Evolutionary conservation across 2,329 filamentous ascomycete genomes (phyloP).

Genomic region (Myriosclerotinia scirpicola): DNA sequence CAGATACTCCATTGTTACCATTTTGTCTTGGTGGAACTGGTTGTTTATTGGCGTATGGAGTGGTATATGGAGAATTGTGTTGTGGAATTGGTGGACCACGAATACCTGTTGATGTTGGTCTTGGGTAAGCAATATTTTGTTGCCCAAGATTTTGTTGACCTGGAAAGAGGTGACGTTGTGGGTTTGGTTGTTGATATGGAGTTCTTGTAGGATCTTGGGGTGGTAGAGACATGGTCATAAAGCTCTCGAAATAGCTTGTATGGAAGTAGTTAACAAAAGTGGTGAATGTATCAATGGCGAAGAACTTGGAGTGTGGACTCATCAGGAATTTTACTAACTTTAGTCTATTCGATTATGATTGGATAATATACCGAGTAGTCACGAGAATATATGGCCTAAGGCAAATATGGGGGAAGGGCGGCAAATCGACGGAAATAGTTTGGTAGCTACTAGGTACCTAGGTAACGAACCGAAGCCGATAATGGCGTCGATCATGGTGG

Average conservation of each 20-base stretch:
- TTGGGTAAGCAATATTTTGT: constrained; percentile 32
- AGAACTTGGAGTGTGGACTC: constrained; percentile 23
- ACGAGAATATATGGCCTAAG: neutral
- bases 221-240: constrained; percentile 36
- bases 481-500: constrained; percentile 13
- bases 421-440: constrained; percentile 12
- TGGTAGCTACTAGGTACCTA: too few relatives aligned
- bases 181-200: constrained; percentile 25
- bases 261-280: constrained; percentile 23
- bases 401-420: neutral
- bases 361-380: neutral
- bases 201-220: constrained; percentile 33
- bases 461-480: too few relatives aligned
- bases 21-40: constrained; percentile 34
- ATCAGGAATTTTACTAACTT: constrained; percentile 24
- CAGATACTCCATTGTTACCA: constrained; percentile 35
- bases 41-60: constrained; percentile 36
- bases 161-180: constrained; percentile 28
- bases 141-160: constrained; percentile 33
- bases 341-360: constrained; percentile 14
- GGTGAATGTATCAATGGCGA: constrained; percentile 25
- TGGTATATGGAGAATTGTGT: constrained; percentile 39
- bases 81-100: constrained; percentile 32
- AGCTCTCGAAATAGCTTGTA: constrained; percentile 20
- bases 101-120: constrained; percentile 34